Base-by-base conservation (phyloP, 2,329 filamentous ascomycete species). In the Tolypocladium guangdongense region DNA sequence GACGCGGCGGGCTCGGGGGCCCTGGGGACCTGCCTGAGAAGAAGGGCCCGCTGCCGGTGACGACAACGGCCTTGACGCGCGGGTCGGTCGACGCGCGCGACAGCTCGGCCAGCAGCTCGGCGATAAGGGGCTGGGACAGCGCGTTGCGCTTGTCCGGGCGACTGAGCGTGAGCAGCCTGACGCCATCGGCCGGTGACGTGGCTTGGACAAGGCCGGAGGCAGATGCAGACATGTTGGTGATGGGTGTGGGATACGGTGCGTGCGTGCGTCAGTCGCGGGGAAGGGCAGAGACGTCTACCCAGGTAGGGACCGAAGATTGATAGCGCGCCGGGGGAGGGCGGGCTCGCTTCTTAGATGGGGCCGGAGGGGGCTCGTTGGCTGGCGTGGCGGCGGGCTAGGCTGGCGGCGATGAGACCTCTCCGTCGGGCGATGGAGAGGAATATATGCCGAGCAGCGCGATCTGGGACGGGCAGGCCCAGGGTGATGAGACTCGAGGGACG, bases 141-240 rank as follows among this genome's bases (percentile, higher is more conserved):
- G 81, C 79, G 69, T 83, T 84, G 53, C 78, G 72, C 63, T 83
- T 82, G 47, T 72, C 69, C 2, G 77, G 79, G 3, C 80, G 72
- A 64, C 80, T 77, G 55, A 82, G 64, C 16, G 74, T 72, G 53
- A 83, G 60, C 32, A 80, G 62, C 35, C 75, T 68, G 30, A 81
- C 70, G 49, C 68, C 71, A 24, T 64, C 52, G 24, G 48, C 47
- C 30, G 57, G 58, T 32, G 60, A 58, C 41, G 59, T 56, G 48
- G 49, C 57, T 51, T 59, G 48, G 38, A 62, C 52, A 39, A 62
- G 60, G 33, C 49, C 53, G 16, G 47, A 45, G 39, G 27, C 37
- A 50, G 55, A 55, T 37, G 43, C 24, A 50, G 58, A 55, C 56
- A 58, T 58, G 51, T 53, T 39, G 54, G 32, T 37, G 50, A 37